These are phyloP conservation scores for Phaeosphaeriaceae sp. DNA, from an alignment of 2,329 filamentous ascomycete species.

Conservation along the genomic window DNA sequence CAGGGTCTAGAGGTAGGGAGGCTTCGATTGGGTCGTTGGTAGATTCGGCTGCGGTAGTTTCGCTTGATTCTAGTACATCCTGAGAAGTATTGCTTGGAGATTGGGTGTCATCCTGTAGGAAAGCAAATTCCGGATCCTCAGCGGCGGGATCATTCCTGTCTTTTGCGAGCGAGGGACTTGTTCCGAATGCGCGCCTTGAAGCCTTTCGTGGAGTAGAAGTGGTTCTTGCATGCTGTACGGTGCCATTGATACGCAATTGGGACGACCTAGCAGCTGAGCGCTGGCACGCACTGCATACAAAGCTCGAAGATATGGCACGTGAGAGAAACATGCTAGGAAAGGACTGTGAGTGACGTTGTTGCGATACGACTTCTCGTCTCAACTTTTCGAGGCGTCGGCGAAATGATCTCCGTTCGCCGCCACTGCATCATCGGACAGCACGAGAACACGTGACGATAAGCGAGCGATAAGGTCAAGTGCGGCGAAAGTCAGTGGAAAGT, in stretches of 20 bases:
- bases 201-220: conserved; percentile 4
- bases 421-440: neutral
- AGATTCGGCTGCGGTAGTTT: neutral
- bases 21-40: conserved; percentile 1
- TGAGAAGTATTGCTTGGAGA: neutral
- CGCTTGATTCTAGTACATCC: neutral
- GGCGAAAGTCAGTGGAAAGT: conserved; percentile 21
- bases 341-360: conserved; percentile 2
- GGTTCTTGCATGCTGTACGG: conserved; percentile 7
- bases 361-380: neutral
- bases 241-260: conserved; percentile 8
- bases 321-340: conserved; percentile 31
- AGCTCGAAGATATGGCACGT: conserved; percentile 26
- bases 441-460: conserved; percentile 40
- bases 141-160: conserved; percentile 19
- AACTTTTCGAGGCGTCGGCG: conserved; percentile 20
- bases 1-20: neutral
- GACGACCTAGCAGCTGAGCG: conserved; percentile 11
- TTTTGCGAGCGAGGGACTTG: conserved; percentile 15
- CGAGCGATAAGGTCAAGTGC: conserved; percentile 32
- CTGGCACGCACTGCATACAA: conserved; percentile 35
- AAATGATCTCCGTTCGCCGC: conserved; percentile 14
- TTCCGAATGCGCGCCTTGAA: conserved; percentile 29
- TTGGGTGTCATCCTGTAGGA: conserved; percentile 9
- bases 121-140: conserved; percentile 21